phyloP scores from a whole-genome alignment of 2,329 filamentous ascomycete species.

The Colletotrichum eremochloae region DNA sequence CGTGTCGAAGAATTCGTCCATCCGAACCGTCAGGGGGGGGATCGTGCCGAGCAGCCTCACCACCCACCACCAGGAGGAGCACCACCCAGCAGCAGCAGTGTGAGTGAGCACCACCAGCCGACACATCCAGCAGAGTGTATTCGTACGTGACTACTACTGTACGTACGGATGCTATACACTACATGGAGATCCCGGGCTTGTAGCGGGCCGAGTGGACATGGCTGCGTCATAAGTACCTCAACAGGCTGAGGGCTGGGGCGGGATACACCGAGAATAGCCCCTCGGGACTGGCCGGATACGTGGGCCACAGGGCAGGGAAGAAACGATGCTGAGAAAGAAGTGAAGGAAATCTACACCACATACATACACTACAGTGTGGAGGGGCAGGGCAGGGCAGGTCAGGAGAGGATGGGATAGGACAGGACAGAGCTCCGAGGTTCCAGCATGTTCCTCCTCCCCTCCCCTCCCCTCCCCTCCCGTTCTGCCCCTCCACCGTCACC shows the following conservation, averaged over 20 bases:
- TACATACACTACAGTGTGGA: too few relatives aligned
- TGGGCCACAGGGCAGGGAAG: not conserved
- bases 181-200: conserved; percentile 2
- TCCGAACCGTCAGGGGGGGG: conserved; percentile 28
- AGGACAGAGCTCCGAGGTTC: conserved; percentile 17
- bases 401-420: too few relatives aligned
- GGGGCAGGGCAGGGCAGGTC: too few relatives aligned
- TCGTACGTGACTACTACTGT: too few relatives aligned
- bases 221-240: conserved; percentile 36
- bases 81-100: too few relatives aligned
- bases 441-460: conserved; percentile 25
- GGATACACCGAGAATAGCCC: conserved; percentile 39
- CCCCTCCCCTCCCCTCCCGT: too few relatives aligned
- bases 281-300: conserved; percentile 8
- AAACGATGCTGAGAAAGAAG: too few relatives aligned
- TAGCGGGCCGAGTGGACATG: conserved; percentile 12
- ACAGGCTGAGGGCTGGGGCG: too few relatives aligned
- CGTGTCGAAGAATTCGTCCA: conserved; percentile 13
- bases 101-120: too few relatives aligned
- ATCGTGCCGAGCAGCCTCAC: not conserved
- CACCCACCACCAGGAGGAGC: too few relatives aligned
- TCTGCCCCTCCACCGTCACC: conserved; percentile 1
- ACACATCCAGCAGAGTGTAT: too few relatives aligned
- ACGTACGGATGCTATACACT: not conserved
- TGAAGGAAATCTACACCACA: too few relatives aligned